Base-by-base conservation (phyloP, 129 eudicot genomes). In the Dittrichia graveolens region DNA sequence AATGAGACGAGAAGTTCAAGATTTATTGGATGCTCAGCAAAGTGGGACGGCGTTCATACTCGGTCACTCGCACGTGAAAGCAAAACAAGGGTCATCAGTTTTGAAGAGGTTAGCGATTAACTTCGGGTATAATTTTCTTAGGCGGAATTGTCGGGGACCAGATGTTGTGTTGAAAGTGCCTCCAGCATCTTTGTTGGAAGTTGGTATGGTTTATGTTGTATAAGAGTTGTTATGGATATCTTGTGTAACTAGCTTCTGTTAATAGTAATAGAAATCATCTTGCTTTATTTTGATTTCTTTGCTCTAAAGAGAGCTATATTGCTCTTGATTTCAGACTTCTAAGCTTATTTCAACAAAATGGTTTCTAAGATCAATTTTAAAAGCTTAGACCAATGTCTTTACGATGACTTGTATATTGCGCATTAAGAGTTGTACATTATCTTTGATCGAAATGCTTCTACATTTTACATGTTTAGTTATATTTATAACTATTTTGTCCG, bases 41-140 rank as follows among this genome's bases (percentile, higher is more conserved):
- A 91, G 95, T 10, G 97, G 97, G 60, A 91, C 89, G 3, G 92
- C 97, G 0, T 91, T 87, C 77, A 81, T 91, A 79, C 72, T 91
- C 56, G 97, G 97, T 8, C 87, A 86, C 58, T 88, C 97, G 1
- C 97, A 91, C 69, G 63, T 87, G 76, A 48, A 79, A 40, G 81
- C 81, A 7, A 80, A 82, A n/a, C 80, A 80, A 0, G 89, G 90
- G 3, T 83, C 95, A 10, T 85, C 83, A 54, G 69, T 85, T 62
- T 41, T 82, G 70, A 88, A 91, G 85, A 65, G 76, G 52, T 67
- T 91, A 41, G 72, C 87, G 45, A 49, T 91, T 13, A 78, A 75
- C 63, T 71, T 67, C 24, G 74, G 70, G n/a, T 91, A 87, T 70
- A 84, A 81, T 79, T 78, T 91, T 71, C 97, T 91, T 3, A 81